Evolutionary conservation across 371 early-diverging fungal genomes (phyloP), one percentile per base, ranked within the genome.

Genomic region (Haplosporangium sp.): DNA sequence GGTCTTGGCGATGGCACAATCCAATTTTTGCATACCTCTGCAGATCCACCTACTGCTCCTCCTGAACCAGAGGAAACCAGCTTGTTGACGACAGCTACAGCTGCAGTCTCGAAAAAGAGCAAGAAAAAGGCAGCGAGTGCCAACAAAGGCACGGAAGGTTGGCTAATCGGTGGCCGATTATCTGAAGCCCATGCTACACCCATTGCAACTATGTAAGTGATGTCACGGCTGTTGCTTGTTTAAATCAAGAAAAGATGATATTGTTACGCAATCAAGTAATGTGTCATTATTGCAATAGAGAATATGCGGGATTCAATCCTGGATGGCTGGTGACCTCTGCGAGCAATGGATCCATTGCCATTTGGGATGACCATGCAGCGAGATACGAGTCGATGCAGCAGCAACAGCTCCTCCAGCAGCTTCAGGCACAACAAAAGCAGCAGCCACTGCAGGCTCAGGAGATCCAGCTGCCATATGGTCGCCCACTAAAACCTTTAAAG

Each of bases 1-100:
- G 79, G 79, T 12, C 51, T 77, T 8, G 79, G 79, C 12, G 79
- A 77, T n/a, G 79, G 79, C 20, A 60, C 64, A 8, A 29, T 77
- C n/a, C 72, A 77, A 54, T 77, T 77, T 40, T 42, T 77, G 47
- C 72, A 77, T 42, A 71, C 59, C 5, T 7, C 72, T 8, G 51
- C 51, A 18, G 79, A 77, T 60, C 56, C 56, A 0, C 79, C 79
- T 18, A 57, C 60, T 3, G 62, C 79, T 8, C 63, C 67, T 16
- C 29, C 45, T 18, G 54, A 55, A 21, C 56, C 14, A 8, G 56
- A 40, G 10, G 41, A 41, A 47, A 51, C n/a, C 14, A 37, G 42
- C 13, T 36, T 41, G 4, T 29, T 29, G 29, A 2, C 29, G 29
- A 29, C 29, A 14, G 23, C 42, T 4, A n/a, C 56, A 9, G 1